These are phyloP conservation scores for Metarhizium guizhouense DNA, from an alignment of 2,329 filamentous ascomycete species.

Conservation along the genomic window DNA sequence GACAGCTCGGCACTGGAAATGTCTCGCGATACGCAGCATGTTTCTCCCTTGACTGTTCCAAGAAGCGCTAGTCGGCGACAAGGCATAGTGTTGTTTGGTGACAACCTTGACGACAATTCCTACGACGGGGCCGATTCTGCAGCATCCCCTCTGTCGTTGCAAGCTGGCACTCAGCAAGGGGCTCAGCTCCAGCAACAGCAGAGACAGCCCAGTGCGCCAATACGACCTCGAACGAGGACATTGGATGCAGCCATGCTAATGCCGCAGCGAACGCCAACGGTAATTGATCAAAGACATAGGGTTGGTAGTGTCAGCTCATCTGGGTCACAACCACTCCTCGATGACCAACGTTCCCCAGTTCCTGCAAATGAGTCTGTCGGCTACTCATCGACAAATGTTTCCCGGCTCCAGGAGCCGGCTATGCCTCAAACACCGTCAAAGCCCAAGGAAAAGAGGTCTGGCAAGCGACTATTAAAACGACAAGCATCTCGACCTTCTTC, in stretches of 20 bases:
- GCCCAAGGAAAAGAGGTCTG: slow-evolving; percentile 33
- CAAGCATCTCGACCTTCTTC: slow-evolving; percentile 49
- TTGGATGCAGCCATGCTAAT: slow-evolving; percentile 47
- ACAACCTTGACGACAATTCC: slow-evolving; percentile 38
- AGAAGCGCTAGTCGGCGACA: slow-evolving; percentile 38
- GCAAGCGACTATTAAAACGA: slow-evolving; percentile 46
- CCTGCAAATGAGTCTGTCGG: slow-evolving; percentile 33
- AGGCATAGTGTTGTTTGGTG: slow-evolving; percentile 55
- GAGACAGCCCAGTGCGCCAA: slow-evolving; percentile 21
- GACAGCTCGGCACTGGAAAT: slow-evolving; percentile 12
- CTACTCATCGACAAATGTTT: slow-evolving; percentile 30
- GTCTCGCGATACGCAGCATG: slow-evolving; percentile 21
- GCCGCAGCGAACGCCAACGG: slow-evolving; percentile 28
- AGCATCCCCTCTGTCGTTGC: slow-evolving; percentile 1
- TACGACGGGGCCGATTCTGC: slow-evolving; percentile 28
- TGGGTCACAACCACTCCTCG: slow-evolving; percentile 41
- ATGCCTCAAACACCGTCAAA: slow-evolving; percentile 11
- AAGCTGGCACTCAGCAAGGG: slow-evolving; percentile 1
- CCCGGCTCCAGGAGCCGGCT: slow-evolving; percentile 25
- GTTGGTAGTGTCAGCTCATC: slow-evolving; percentile 64
- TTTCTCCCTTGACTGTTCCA: slow-evolving; percentile 22
- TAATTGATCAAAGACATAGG: slow-evolving; percentile 47
- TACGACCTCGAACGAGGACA: slow-evolving; percentile 48
- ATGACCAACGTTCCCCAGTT: slow-evolving; percentile 34
- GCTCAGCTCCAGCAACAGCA: slow-evolving; percentile 14